phyloP scores from a whole-genome alignment of 202 grass and related monocot genomes.

The Hordeum pubiflorum region DNA sequence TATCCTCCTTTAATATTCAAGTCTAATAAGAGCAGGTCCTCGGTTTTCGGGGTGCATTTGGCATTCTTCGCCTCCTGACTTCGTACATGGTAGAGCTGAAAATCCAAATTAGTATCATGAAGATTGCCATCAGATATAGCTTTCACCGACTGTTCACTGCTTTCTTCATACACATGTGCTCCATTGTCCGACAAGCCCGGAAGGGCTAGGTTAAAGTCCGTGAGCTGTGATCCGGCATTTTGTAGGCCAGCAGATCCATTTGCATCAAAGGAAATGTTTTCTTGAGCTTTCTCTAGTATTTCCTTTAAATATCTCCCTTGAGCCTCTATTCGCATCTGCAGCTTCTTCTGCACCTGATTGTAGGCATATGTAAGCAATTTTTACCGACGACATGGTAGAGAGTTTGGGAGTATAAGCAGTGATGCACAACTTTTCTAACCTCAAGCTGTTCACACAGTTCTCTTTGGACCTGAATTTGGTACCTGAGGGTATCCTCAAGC shows the following conservation, averaged over 20 bases:
- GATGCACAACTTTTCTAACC: conserved; percentile 34
- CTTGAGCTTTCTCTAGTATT: conserved; percentile 67
- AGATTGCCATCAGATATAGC: conserved; percentile 23
- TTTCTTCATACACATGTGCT: conserved; percentile 30
- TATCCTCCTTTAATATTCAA: conserved; percentile 78
- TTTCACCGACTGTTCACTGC: conserved; percentile 35
- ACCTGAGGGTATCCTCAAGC: conserved; percentile 46
- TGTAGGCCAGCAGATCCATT: conserved; percentile 32
- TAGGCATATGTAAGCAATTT: neutral
- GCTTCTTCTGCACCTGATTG: conserved; percentile 83
- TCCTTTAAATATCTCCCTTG: conserved; percentile 85
- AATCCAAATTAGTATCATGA: conserved; percentile 31
- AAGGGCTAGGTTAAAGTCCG: conserved; percentile 47
- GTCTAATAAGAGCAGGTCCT: conserved; percentile 42
- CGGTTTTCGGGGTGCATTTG: conserved; percentile 32
- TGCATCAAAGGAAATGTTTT: conserved; percentile 36
- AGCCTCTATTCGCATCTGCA: conserved; percentile 84
- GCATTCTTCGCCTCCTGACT: conserved; percentile 32
- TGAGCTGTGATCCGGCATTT: conserved; percentile 37
- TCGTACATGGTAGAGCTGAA: conserved; percentile 30
- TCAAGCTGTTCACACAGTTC: conserved; percentile 72
- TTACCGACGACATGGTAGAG: neutral
- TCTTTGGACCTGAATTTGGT: conserved; percentile 72
- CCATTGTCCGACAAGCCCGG: conserved; percentile 39
- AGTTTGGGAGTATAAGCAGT: neutral